These are phyloP conservation scores for Chytriomyces confervae DNA, from an alignment of 192 early-diverging fungal genomes.

Conservation along the genomic window DNA sequence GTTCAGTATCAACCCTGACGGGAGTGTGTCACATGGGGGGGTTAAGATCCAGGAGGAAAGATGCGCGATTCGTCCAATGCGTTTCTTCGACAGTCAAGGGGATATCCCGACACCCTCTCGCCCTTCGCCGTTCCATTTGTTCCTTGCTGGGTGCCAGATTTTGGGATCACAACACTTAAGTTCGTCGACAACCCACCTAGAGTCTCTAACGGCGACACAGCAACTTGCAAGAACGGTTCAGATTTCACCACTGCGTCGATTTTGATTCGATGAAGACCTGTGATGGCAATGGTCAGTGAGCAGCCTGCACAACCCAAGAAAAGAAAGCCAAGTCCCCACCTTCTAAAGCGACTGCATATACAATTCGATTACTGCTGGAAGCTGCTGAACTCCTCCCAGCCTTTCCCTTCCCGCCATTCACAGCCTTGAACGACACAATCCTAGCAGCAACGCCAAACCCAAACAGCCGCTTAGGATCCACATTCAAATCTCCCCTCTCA, in stretches of 20 bases:
- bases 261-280: conserved; percentile 66
- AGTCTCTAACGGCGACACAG: conserved; percentile 57
- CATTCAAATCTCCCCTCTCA: conserved; percentile 42
- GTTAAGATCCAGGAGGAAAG: too few relatives aligned
- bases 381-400: conserved; percentile 13
- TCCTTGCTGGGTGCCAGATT: not conserved
- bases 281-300: not conserved
- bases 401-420: conserved; percentile 19
- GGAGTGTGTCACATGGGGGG: not conserved
- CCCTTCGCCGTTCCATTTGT: not conserved
- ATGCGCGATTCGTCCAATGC: too few relatives aligned
- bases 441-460: conserved; percentile 54
- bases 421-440: not conserved
- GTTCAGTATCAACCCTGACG: not conserved
- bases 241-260: conserved; percentile 55
- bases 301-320: not conserved
- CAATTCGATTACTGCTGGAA: conserved; percentile 2
- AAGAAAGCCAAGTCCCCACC: conserved; percentile 43
- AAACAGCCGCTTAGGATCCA: conserved; percentile 59
- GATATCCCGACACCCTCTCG: too few relatives aligned
- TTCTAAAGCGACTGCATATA: conserved; percentile 71
- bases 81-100: too few relatives aligned
- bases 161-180: not conserved
- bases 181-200: conserved; percentile 12
- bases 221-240: conserved; percentile 60